A percentile compares a stretch with the other conserved stretches of the same genome.
Conservation (phyloP, 2,329 filamentous ascomycete genomes). For the Mariannaea elegans region DNA sequence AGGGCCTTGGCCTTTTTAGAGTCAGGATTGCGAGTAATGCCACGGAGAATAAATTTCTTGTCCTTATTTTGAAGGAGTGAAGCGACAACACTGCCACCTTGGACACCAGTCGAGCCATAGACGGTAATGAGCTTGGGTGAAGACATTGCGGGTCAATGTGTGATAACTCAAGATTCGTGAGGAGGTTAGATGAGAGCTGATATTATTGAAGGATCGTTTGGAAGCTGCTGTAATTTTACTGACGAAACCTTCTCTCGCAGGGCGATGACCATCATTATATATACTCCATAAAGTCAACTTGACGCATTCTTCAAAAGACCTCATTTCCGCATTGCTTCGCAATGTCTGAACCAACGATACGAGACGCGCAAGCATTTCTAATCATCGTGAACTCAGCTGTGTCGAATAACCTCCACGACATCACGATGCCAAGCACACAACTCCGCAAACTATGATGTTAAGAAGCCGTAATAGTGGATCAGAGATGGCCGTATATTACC, state of each 20-base stretch:
- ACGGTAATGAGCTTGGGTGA: slow-evolving; percentile 43
- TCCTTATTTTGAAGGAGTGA: slow-evolving; percentile 44
- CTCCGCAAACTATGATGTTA: slow-evolving; percentile 17
- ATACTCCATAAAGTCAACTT: not conserved
- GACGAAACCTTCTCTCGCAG: slow-evolving; percentile 16
- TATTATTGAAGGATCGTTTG: slow-evolving; percentile 5
- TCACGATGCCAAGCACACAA: slow-evolving; percentile 12
- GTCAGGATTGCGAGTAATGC: slow-evolving; percentile 41
- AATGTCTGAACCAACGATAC: not conserved
- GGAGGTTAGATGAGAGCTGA: not conserved
- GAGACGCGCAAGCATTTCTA: slow-evolving; percentile 17
- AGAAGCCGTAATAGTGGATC: slow-evolving; percentile 18
- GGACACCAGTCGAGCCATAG: slow-evolving; percentile 44
- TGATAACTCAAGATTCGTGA: not conserved
- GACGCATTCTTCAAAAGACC: not conserved
- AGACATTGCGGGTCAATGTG: slow-evolving; percentile 30
- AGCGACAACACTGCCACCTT: slow-evolving; percentile 43
- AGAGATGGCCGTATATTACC: slow-evolving; percentile 18
- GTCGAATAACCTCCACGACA: not conserved
- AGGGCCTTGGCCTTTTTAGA: slow-evolving; percentile 42
- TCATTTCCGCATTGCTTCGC: slow-evolving; percentile 13
- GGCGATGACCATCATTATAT: slow-evolving; percentile 24
- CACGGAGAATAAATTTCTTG: slow-evolving; percentile 39
- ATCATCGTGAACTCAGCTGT: slow-evolving; percentile 14
- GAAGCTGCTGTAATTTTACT: slow-evolving; percentile 12